A percentile compares a stretch with the other conserved stretches of the same genome.
These are phyloP conservation scores for Colletotrichum musae DNA, from an alignment of 2,329 filamentous ascomycete genomes.

Conservation along the genomic window DNA sequence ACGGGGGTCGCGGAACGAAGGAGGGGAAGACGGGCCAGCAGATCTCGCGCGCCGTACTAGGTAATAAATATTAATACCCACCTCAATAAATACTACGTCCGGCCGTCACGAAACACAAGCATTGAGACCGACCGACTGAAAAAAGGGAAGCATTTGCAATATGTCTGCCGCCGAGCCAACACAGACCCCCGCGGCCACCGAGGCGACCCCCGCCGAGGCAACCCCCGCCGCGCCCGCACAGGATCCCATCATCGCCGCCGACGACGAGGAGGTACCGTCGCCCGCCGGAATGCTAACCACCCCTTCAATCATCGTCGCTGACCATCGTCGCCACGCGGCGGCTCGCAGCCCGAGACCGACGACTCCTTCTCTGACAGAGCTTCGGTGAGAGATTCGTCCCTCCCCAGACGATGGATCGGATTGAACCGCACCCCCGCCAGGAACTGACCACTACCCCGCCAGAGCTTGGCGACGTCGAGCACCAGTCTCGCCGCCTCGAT, in stretches of 20 bases:
- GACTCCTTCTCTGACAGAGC: constrained; percentile 2
- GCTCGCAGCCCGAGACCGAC: neutral
- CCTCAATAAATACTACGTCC: no score
- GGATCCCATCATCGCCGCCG: neutral
- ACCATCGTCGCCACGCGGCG: neutral
- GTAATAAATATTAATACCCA: no score
- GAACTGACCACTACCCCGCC: neutral
- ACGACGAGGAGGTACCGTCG: neutral
- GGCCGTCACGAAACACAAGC: no score
- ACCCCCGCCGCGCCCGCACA: neutral
- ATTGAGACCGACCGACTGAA: no score
- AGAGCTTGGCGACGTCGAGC: constrained; percentile 3
- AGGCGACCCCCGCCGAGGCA: no score
- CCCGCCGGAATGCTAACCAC: neutral
- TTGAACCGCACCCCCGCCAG: no score
- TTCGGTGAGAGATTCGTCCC: neutral
- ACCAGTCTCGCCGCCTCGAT: constrained; percentile 1
- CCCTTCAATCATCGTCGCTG: neutral
- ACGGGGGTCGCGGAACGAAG: no score
- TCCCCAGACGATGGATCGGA: no score
- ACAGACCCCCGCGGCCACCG: neutral
- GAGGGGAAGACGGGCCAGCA: no score
- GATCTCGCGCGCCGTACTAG: no score
- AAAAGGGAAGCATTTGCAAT: no score
- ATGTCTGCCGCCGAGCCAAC: neutral